These are phyloP conservation scores for Ascochyta pisi DNA, from an alignment of 2,329 filamentous ascomycete species.

Conservation along the genomic window DNA sequence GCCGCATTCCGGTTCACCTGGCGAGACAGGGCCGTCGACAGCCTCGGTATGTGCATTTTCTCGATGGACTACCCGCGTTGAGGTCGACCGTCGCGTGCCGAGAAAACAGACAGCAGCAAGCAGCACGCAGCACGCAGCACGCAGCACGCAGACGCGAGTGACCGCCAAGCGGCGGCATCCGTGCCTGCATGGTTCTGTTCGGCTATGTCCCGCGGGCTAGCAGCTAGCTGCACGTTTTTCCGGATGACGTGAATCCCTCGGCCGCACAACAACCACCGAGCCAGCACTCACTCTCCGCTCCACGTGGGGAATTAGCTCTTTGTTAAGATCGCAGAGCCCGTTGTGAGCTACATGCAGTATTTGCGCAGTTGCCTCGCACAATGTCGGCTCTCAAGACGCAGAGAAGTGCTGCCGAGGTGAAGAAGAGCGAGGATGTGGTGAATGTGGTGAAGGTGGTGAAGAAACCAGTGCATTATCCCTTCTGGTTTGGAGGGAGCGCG, in stretches of 20 bases:
- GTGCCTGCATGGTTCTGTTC: slow-evolving; percentile 19
- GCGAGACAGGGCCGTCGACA: slow-evolving; percentile 32
- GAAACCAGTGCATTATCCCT: slow-evolving; percentile 55
- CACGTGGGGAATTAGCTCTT: slow-evolving; percentile 8
- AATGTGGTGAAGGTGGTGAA: slow-evolving; percentile 39
- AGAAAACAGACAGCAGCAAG: slow-evolving; percentile 16
- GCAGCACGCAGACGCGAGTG: slow-evolving; percentile 3
- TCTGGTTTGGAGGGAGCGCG: slow-evolving; percentile 95
- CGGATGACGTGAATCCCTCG: slow-evolving; percentile 36
- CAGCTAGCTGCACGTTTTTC: slow-evolving; percentile 27
- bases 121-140: neutral
- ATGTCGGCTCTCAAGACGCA: slow-evolving; percentile 52
- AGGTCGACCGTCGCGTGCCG: slow-evolving; percentile 18
- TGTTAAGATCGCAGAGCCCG: slow-evolving; percentile 16
- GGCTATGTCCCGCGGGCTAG: slow-evolving; percentile 21
- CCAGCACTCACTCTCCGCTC: slow-evolving; percentile 1
- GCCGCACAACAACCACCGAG: slow-evolving; percentile 36
- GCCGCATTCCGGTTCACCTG: slow-evolving; percentile 19
- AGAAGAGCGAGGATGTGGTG: slow-evolving; percentile 53
- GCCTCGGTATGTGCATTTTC: slow-evolving; percentile 35
- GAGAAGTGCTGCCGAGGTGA: slow-evolving; percentile 40
- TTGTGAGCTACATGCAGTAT: slow-evolving; percentile 40
- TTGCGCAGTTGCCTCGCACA: slow-evolving; percentile 16
- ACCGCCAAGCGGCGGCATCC: slow-evolving; percentile 32
- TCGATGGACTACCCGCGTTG: slow-evolving; percentile 16